Evolutionary conservation across 1,139 yeast genomes (phyloP).

Genomic region (Yamadazyma mexicana): DNA sequence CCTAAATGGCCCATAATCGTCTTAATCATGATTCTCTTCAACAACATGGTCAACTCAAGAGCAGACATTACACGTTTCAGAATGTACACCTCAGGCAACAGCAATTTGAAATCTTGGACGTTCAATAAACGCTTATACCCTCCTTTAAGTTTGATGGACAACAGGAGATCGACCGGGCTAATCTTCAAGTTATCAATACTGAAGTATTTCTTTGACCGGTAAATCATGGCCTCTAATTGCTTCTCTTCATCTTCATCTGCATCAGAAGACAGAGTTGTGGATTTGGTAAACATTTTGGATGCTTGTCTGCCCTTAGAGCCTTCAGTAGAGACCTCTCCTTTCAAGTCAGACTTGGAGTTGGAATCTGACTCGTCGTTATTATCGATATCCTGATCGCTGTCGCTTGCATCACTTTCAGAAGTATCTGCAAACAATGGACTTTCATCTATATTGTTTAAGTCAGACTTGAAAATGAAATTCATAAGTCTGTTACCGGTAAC

Average conservation of each 20-base stretch:
- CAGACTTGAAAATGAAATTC: slow-evolving; percentile 55
- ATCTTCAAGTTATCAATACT: slow-evolving; percentile 53
- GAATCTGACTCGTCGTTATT: background rate
- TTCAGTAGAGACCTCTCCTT: background rate
- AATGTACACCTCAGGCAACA: slow-evolving; percentile 53
- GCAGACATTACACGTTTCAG: slow-evolving; percentile 51
- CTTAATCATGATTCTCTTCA: slow-evolving; percentile 53
- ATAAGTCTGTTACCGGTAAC: slow-evolving; percentile 56
- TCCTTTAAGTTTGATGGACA: slow-evolving; percentile 56
- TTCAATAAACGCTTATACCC: slow-evolving; percentile 60
- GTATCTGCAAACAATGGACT: slow-evolving; percentile 26
- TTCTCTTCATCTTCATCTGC: slow-evolving; percentile 27
- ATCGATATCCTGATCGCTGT: background rate
- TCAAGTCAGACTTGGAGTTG: background rate
- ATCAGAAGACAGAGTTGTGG: slow-evolving; percentile 12
- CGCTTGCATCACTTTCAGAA: slow-evolving; percentile 8
- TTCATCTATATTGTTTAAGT: slow-evolving; percentile 26
- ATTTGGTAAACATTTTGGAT: slow-evolving; percentile 4
- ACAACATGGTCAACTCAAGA: slow-evolving; percentile 50
- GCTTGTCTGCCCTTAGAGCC: background rate
- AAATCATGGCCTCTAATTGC: slow-evolving; percentile 57
- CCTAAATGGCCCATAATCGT: slow-evolving; percentile 61
- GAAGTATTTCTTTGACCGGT: slow-evolving; percentile 57
- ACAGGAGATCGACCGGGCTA: slow-evolving; percentile 47
- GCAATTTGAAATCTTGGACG: slow-evolving; percentile 57